Base-by-base conservation (phyloP, 2,329 filamentous ascomycete species). In the Huntiella decipiens region DNA sequence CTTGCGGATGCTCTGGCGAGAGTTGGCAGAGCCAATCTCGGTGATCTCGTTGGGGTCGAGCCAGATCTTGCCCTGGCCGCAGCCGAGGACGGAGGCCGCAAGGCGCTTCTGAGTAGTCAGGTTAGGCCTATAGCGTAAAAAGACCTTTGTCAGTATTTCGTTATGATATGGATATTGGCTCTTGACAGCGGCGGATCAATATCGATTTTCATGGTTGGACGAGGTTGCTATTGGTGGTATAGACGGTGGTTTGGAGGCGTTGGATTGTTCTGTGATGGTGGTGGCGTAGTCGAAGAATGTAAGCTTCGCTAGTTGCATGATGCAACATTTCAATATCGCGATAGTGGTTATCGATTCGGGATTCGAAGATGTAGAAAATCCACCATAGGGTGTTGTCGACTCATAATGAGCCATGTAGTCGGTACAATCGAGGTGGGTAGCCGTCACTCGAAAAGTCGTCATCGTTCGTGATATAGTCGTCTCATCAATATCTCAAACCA, bases 21-120 rank as follows among this genome's bases (percentile, higher is more conserved):
- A 96, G 83, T 98, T 98, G 81, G 91, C 91, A 71, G 95, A 96
- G 75, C 83, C 86, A 74, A 98, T 98, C 74, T 98, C 91, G 77
- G 72, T 91, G 73, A 87, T 79, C 77, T 98, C 91, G 69, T 92
- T 96, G 70, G 91, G 91, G 73, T 98, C 91, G 67, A 98, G 87
- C 91, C 91, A 98, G 74, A 98, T 93, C 84, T 98, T 98, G 80
- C 88, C 84, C 83, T 98, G 81, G 68, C 91, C 91, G 75, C 85
- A 93, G 77, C 86, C 86, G 68, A 94, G 84, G 69, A 98, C 91
- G 71, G 88, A 83, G 65, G 91, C 85, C 68, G 91, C 91, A 64
- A 98, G 87, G 74, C 92, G 88, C 82, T 98, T 98, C 80, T 98
- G 92, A 70, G 91, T 96, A 71, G 81, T 82, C 71, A 98, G 82